Conservation (phyloP, 257 asterid species). For the Phtheirospermum japonicum region DNA sequence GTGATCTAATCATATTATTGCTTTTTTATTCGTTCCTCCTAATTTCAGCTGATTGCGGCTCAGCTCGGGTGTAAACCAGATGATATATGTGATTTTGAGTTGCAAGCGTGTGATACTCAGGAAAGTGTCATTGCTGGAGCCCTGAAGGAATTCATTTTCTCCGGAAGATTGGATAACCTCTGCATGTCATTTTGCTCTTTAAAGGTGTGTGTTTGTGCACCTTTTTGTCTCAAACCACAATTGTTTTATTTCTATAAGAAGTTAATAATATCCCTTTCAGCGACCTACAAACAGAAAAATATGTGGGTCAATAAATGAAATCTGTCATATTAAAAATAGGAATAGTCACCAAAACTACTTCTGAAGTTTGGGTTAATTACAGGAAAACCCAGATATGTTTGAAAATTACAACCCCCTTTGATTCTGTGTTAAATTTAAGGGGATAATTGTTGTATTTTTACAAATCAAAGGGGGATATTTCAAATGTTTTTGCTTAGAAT, state of each 20-base stretch:
- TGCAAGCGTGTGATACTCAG: constrained; percentile 95
- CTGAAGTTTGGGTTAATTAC: too few relatives aligned
- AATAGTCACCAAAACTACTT: too few relatives aligned
- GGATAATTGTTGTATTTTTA: too few relatives aligned
- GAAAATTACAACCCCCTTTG: too few relatives aligned
- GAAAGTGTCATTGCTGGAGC: constrained; percentile 89
- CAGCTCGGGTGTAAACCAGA: constrained; percentile 73
- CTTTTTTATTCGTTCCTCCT: constrained; percentile 12
- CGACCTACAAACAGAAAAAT: not conserved
- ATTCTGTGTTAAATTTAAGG: too few relatives aligned
- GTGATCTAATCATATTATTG: not conserved
- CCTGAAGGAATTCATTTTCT: constrained; percentile 81
- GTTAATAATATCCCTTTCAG: not conserved
- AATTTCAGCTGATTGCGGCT: constrained; percentile 66
- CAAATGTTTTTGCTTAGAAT: too few relatives aligned
- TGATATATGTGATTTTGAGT: constrained; percentile 91
- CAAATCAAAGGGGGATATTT: too few relatives aligned
- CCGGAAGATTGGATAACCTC: constrained; percentile 94
- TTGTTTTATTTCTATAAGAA: not conserved
- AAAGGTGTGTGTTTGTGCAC: constrained; percentile 45
- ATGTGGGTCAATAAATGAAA: not conserved
- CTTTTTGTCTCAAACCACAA: not conserved
- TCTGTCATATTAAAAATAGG: too few relatives aligned
- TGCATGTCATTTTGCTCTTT: constrained; percentile 96
- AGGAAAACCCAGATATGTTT: too few relatives aligned